Percentiles rank a stretch among this genome's conserved stretches.
Conservation (phyloP, 2,329 filamentous ascomycete species). For the Aspergillus ochraceoroseus region DNA sequence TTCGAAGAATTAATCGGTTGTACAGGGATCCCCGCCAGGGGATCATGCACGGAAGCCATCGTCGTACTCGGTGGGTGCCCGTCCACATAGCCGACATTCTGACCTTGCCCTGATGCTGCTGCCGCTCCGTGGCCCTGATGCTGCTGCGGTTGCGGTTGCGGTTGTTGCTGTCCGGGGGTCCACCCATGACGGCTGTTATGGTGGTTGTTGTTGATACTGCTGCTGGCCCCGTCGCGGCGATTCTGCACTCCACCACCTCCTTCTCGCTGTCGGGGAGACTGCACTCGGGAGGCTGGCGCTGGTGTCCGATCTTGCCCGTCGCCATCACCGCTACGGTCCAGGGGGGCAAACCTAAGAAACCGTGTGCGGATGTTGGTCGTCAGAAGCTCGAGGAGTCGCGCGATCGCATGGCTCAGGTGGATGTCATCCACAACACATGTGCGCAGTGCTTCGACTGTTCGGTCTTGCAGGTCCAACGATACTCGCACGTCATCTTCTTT, state of each 20-base stretch:
- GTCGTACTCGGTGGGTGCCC: conserved; percentile 22
- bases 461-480: conserved; percentile 55
- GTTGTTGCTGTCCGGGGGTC: conserved; percentile 26
- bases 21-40: conserved; percentile 42
- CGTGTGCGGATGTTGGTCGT: conserved; percentile 55
- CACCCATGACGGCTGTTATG: too few species aligned
- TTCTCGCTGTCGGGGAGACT: conserved; percentile 38
- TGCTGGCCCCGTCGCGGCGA: conserved; percentile 27
- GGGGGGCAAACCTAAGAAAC: conserved; percentile 54
- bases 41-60: conserved; percentile 35
- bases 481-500: conserved; percentile 58
- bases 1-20: conserved; percentile 45
- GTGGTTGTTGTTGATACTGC: too few species aligned
- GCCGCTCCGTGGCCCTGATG: too few species aligned
- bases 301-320: conserved; percentile 37
- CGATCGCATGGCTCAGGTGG: conserved; percentile 59
- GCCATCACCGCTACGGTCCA: conserved; percentile 44
- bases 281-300: conserved; percentile 32
- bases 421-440: conserved; percentile 62
- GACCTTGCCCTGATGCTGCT: conserved; percentile 12
- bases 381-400: conserved; percentile 56
- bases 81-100: conserved; percentile 27
- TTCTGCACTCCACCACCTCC: conserved; percentile 24
- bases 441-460: conserved; percentile 55
- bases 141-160: too few species aligned